Conservation (phyloP, 257 asterid species). For the Asclepias syriaca region DNA sequence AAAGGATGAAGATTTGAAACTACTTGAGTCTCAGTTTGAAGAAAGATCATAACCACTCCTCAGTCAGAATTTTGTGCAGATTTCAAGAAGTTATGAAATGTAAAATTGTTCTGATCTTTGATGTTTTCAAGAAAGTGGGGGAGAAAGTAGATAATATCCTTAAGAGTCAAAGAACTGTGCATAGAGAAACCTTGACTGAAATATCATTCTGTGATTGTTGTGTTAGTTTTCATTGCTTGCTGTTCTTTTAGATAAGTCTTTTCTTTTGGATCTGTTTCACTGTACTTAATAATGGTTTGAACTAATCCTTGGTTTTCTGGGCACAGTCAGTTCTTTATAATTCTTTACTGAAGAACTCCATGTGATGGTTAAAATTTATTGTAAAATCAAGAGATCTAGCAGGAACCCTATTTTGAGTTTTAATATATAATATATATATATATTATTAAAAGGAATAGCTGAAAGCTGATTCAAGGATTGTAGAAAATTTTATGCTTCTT, state of each 20-base stretch:
- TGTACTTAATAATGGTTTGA: background rate
- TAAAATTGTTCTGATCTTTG: background rate
- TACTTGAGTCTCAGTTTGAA: background rate
- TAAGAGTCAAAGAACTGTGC: background rate
- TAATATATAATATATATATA: no score
- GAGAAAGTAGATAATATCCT: background rate
- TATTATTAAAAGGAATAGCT: background rate
- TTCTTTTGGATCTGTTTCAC: background rate
- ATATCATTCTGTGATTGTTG: background rate
- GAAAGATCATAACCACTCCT: background rate
- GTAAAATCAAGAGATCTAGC: no score
- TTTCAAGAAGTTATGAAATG: background rate
- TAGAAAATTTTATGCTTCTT: constrained; percentile 48
- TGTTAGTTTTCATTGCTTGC: background rate
- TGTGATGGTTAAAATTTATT: no score
- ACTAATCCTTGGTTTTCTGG: background rate
- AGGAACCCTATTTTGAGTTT: no score
- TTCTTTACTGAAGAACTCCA: no score
- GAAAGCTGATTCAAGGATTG: constrained; percentile 15
- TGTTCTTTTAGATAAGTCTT: background rate
- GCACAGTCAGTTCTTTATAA: background rate
- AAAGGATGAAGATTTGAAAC: background rate
- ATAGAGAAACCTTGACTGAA: background rate
- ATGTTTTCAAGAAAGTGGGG: background rate
- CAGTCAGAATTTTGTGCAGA: background rate